phyloP scores from a whole-genome alignment of 225 moss, liverwort and hornwort genomes.

The Marchantia polymorpha region DNA sequence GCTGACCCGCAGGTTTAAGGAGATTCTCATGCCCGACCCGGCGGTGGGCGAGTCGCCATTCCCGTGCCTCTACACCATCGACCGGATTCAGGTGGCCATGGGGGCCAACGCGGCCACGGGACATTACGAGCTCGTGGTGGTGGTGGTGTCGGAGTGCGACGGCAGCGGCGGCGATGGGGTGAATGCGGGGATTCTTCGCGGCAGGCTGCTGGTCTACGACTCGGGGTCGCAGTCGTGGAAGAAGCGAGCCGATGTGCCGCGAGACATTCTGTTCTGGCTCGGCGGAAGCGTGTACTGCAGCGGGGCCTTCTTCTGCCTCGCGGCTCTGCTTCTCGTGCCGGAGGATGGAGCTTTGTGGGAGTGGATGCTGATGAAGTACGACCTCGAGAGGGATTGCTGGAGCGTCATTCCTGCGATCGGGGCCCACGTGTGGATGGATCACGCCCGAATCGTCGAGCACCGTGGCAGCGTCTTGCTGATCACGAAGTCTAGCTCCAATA shows the following conservation, averaged over 20 bases:
- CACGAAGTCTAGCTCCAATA: neutral
- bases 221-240: conserved; percentile 34
- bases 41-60: conserved; percentile 10
- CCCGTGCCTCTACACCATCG: conserved; percentile 3
- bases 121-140: conserved; percentile 35
- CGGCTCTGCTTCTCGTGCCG: conserved; percentile 15
- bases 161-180: no score
- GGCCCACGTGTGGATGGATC: conserved; percentile 30
- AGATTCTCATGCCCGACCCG: conserved; percentile 28
- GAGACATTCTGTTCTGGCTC: conserved; percentile 31
- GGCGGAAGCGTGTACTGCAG: conserved; percentile 34
- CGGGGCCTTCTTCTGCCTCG: conserved; percentile 34
- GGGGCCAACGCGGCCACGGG: conserved; percentile 22
- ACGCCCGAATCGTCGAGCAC: conserved; percentile 30
- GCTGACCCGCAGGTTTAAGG: conserved; percentile 26
- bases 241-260: conserved; percentile 24
- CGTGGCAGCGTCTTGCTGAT: conserved; percentile 33
- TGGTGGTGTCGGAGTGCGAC: conserved; percentile 3
- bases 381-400: conserved; percentile 35
- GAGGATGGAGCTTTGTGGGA: conserved; percentile 30
- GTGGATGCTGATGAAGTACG: conserved; percentile 38
- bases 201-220: conserved; percentile 27
- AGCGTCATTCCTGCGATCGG: conserved; percentile 28
- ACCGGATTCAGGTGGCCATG: conserved; percentile 25
- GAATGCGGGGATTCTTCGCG: neutral